Evolutionary conservation across 129 eudicot genomes (phyloP), one percentile per base, ranked within the genome.

Genomic region (Glebionis coronaria): DNA sequence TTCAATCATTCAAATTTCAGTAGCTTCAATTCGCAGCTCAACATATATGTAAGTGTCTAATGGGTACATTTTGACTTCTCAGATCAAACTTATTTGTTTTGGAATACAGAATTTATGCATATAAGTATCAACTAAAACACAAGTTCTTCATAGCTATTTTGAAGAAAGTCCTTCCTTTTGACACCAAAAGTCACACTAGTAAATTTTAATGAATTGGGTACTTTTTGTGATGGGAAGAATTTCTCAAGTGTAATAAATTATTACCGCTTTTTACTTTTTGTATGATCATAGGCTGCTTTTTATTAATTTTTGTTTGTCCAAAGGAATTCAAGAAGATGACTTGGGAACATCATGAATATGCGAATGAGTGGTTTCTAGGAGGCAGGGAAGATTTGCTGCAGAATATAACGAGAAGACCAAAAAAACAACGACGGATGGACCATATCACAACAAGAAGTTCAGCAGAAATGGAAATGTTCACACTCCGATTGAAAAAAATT

Each of bases 11-110:
- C 45, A 38, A 72, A 72, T 52, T 72, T 72, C 28, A 42, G 70
- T 52, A 62, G 70, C 77, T 72, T 72, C 77, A 72, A 52, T 40
- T 61, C 70, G 0, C 77, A 72, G 54, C 70, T 63, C 46, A 72
- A 63, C 77, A 38, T 52, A 63, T 72, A 62, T 52, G 70, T 62
- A 72, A 51, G 70, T 72, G 40, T 50, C 18, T 3, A 44, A 59
- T 28, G 3, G n/a, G 25, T 58, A 44, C 11, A 7, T 12, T 56
- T 56, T 56, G 40, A 57, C n/a, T 69, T 44, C 18, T 25, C 4
- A 25, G 58, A 27, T 68, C 71, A 38, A 68, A 54, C 9, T 20
- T 55, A 1, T 40, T 25, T 27, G 49, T 44, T 44, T 44, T 56
- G 50, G 19, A 12, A 38, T 55, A 21, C 44, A 54, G 21, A 12